phyloP scores from a whole-genome alignment of 805 yeast genomes.

The Hagleromyces aurorensis region DNA sequence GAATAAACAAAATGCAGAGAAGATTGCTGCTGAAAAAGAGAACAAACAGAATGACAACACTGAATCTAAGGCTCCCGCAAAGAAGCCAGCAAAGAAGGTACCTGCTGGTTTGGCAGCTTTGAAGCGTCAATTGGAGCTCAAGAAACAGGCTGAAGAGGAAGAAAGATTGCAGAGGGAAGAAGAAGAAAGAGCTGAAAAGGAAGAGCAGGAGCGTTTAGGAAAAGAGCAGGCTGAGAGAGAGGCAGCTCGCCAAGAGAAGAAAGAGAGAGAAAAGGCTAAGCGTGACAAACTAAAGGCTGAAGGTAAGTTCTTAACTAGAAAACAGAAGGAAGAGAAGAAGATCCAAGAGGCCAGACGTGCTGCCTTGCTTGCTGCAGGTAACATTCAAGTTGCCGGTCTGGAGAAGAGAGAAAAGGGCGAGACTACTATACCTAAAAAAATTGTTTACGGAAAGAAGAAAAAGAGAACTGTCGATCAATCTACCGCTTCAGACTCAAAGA shows the following conservation, averaged over 20 bases:
- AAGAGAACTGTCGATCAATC: constrained; percentile 34
- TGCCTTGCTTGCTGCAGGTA: constrained; percentile 67
- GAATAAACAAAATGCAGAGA: constrained; percentile 34
- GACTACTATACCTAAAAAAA: constrained; percentile 49
- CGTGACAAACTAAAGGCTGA: constrained; percentile 91
- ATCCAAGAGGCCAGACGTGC: constrained; percentile 83
- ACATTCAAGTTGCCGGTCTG: constrained; percentile 69
- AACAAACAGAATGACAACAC: constrained; percentile 30
- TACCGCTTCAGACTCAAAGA: constrained; percentile 16
- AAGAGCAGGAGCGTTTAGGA: constrained; percentile 43
- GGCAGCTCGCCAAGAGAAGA: constrained; percentile 59
- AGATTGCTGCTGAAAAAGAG: constrained; percentile 30
- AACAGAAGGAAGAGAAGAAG: constrained; percentile 89
- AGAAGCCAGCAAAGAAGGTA: constrained; percentile 62
- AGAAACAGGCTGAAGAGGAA: constrained; percentile 83
- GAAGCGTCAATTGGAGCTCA: constrained; percentile 79
- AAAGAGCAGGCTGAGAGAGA: constrained; percentile 40
- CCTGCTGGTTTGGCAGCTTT: constrained; percentile 91
- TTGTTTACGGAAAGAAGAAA: constrained; percentile 68
- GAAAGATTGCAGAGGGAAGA: constrained; percentile 66
- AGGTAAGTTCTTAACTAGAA: constrained; percentile 89
- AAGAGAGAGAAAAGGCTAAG: constrained; percentile 79
- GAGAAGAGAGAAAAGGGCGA: constrained; percentile 27
- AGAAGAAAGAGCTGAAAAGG: constrained; percentile 45
- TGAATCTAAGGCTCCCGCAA: constrained; percentile 32